These are phyloP conservation scores for Periconia sp. DNA, from an alignment of 2,329 filamentous ascomycete genomes.

Conservation along the genomic window DNA sequence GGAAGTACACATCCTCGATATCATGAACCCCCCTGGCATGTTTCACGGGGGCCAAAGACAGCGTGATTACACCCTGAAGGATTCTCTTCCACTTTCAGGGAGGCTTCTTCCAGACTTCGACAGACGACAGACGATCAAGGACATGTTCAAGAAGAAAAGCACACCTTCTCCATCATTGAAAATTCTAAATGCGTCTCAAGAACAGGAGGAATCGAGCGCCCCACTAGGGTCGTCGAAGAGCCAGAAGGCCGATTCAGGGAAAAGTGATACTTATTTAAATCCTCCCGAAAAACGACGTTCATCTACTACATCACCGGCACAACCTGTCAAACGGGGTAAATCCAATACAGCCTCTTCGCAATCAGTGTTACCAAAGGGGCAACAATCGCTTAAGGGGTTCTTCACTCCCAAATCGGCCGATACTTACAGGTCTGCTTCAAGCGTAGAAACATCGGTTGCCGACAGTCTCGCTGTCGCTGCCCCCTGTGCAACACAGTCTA, in stretches of 20 bases:
- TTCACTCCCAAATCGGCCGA: constrained; percentile 53
- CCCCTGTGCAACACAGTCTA: constrained; percentile 3
- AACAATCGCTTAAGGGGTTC: constrained; percentile 73
- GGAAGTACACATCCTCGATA: constrained; percentile 62
- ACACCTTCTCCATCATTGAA: constrained; percentile 5
- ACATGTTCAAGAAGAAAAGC: constrained; percentile 74
- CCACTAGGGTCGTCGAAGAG: background rate
- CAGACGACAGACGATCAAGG: constrained; percentile 79
- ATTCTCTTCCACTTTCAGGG: constrained; percentile 73
- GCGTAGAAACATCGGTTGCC: background rate
- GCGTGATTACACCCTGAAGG: constrained; percentile 63
- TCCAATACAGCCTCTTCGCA: constrained; percentile 30
- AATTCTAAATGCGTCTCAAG: background rate
- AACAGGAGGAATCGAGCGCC: background rate
- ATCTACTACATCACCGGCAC: constrained; percentile 19
- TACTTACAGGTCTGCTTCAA: background rate
- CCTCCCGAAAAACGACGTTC: constrained; percentile 34
- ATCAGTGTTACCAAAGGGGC: constrained; percentile 46
- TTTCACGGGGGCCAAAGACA: constrained; percentile 69
- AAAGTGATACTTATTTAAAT: constrained; percentile 18
- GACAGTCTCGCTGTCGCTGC: constrained; percentile 4
- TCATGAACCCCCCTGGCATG: constrained; percentile 75
- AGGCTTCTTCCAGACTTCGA: constrained; percentile 87
- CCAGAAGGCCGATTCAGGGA: background rate
- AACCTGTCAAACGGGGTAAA: constrained; percentile 55